Evolutionary conservation across 176 grass and related monocot species (phyloP).

Genomic region (Eragrostis nindensis): DNA sequence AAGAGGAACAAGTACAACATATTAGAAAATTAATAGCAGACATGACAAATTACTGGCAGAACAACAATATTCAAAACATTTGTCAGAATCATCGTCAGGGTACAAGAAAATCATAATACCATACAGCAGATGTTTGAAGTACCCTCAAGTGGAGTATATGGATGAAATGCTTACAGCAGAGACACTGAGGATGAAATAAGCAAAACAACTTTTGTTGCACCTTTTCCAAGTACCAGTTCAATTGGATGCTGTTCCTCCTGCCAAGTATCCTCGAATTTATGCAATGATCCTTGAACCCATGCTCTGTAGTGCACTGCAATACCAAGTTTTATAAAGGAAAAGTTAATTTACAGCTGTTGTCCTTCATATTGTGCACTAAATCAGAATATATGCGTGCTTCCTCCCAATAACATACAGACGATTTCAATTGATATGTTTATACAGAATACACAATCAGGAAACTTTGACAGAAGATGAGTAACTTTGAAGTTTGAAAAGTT

Average conservation of each 20-base stretch:
- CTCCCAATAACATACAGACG: neutral
- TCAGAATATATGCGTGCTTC: neutral
- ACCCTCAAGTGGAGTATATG: neutral
- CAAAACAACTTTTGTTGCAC: conserved; percentile 33
- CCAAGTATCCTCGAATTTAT: conserved; percentile 98
- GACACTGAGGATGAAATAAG: conserved; percentile 35
- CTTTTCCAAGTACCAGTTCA: conserved; percentile 89
- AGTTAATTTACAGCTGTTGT: conserved; percentile 15
- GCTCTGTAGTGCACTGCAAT: conserved; percentile 86
- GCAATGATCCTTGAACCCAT: conserved; percentile 72
- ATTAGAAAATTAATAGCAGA: neutral
- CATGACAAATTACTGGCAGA: neutral
- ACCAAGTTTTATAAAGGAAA: conserved; percentile 32
- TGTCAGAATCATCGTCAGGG: neutral
- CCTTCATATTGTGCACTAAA: conserved; percentile 14
- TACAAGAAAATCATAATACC: conserved; percentile 28
- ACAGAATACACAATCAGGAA: neutral
- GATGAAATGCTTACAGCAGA: neutral
- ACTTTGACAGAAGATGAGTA: neutral
- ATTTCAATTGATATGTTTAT: neutral
- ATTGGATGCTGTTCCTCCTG: conserved; percentile 86
- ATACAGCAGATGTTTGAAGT: neutral
- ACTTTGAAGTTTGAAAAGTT: neutral
- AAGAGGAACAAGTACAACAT: neutral
- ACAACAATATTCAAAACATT: neutral